Evolutionary conservation across 805 yeast genomes (phyloP).

Genomic region (Candida lessepsii): DNA sequence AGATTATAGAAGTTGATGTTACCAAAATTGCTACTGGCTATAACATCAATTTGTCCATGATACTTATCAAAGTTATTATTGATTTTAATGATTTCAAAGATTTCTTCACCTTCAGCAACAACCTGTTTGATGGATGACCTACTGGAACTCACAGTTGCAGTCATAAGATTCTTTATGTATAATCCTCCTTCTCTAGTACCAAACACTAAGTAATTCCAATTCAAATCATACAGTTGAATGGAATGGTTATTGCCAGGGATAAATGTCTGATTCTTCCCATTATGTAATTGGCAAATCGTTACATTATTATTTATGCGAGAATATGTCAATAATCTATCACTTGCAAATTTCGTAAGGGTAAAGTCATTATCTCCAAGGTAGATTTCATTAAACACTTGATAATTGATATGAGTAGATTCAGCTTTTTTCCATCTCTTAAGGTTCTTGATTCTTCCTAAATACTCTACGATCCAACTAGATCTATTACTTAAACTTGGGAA

Average conservation of each 20-base stretch:
- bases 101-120: slow-evolving; percentile 14
- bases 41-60: slow-evolving; percentile 24
- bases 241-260: slow-evolving; percentile 30
- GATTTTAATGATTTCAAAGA: slow-evolving; percentile 16
- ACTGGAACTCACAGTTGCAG: slow-evolving; percentile 29
- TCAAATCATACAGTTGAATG: slow-evolving; percentile 16
- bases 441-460: slow-evolving; percentile 37
- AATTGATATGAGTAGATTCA: slow-evolving; percentile 28
- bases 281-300: slow-evolving; percentile 28
- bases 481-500: slow-evolving; percentile 49
- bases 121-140: slow-evolving; percentile 22
- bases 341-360: slow-evolving; percentile 27
- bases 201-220: slow-evolving; percentile 33
- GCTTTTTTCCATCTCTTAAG: slow-evolving; percentile 40
- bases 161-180: slow-evolving; percentile 31
- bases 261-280: slow-evolving; percentile 38
- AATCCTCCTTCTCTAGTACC: slow-evolving; percentile 30
- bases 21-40: slow-evolving; percentile 26
- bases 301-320: slow-evolving; percentile 28
- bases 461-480: slow-evolving; percentile 46
- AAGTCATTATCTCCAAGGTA: slow-evolving; percentile 14
- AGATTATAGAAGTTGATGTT: slow-evolving; percentile 26
- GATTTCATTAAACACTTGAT: slow-evolving; percentile 27
- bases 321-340: slow-evolving; percentile 28
- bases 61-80: slow-evolving; percentile 23